These are phyloP conservation scores for Aureobasidium uvarum DNA, from an alignment of 2,329 filamentous ascomycete species.

Conservation along the genomic window DNA sequence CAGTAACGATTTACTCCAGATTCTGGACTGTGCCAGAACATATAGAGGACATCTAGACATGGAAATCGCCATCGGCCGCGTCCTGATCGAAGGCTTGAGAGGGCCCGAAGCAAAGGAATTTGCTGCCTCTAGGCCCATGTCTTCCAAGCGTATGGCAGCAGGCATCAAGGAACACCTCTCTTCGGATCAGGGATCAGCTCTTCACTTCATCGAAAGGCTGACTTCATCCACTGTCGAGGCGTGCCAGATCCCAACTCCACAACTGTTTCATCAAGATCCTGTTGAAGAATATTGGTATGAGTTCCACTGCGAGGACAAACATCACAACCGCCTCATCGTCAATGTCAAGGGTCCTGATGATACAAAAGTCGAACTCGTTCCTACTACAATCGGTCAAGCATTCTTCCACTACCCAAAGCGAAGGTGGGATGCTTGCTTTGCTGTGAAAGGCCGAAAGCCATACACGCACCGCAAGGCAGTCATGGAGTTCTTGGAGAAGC, in stretches of 20 bases:
- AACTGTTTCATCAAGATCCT: constrained; percentile 16
- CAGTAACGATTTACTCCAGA: not conserved
- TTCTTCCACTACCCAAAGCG: constrained; percentile 32
- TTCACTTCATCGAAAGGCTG: constrained; percentile 12
- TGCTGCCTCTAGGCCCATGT: constrained; percentile 1
- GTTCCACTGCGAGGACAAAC: constrained; percentile 22
- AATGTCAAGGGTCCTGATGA: constrained; percentile 11
- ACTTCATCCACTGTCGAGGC: constrained; percentile 23
- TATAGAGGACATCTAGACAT: constrained; percentile 26
- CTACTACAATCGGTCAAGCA: constrained; percentile 4
- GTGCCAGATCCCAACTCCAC: constrained; percentile 8
- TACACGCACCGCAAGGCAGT: not conserved
- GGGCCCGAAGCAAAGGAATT: not conserved
- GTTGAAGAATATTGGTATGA: constrained; percentile 24
- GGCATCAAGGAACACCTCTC: constrained; percentile 1
- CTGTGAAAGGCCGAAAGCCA: not conserved
- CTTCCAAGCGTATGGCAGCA: not conserved
- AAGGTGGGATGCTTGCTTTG: constrained; percentile 31
- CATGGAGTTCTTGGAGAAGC: constrained; percentile 10
- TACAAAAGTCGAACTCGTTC: not conserved
- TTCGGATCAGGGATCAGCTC: not conserved
- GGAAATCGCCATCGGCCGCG: constrained; percentile 26
- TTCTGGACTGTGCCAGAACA: constrained; percentile 24
- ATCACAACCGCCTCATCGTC: constrained; percentile 21
- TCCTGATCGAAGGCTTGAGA: constrained; percentile 1